Conservation (phyloP, 441 rosid species). For the Adansonia gregorii region DNA sequence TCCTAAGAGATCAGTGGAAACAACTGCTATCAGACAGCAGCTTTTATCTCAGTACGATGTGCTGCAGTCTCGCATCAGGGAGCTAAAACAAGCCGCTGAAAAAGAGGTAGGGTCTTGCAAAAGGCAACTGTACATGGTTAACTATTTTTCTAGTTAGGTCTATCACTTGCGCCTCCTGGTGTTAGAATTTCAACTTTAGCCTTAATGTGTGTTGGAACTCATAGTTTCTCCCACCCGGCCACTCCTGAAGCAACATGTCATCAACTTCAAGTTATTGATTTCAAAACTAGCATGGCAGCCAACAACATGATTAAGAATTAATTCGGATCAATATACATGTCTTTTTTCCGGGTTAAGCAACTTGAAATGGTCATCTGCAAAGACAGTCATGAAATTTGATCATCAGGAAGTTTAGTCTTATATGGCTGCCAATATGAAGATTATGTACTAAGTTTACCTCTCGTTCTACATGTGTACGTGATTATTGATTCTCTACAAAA, state of each 20-base stretch:
- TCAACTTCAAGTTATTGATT: not conserved
- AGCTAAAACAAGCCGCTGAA: constrained; percentile 74
- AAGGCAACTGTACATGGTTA: constrained; percentile 1
- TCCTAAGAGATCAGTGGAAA: constrained; percentile 76
- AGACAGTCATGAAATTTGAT: not conserved
- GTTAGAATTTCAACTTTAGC: not conserved
- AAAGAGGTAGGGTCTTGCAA: constrained; percentile 67
- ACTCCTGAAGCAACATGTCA: not conserved
- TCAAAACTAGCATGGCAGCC: not conserved
- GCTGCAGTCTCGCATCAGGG: constrained; percentile 84
- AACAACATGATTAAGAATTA: not conserved
- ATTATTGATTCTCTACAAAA: not conserved
- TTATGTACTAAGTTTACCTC: not conserved
- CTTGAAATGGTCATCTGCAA: not conserved
- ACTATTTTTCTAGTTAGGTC: constrained; percentile 5
- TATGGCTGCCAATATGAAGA: not conserved
- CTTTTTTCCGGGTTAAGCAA: not conserved
- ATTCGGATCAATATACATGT: not conserved
- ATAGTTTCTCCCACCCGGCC: not conserved
- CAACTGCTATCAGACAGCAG: constrained; percentile 70
- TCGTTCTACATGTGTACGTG: not conserved
- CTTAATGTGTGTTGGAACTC: not conserved
- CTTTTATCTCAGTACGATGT: constrained; percentile 86
- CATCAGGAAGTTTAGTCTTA: not conserved
- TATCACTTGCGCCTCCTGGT: constrained; percentile 1